Evolutionary conservation across 2,329 filamentous ascomycete species (phyloP), one percentile per base, ranked within the genome.

Genomic region (Neofusicoccum laricinum): DNA sequence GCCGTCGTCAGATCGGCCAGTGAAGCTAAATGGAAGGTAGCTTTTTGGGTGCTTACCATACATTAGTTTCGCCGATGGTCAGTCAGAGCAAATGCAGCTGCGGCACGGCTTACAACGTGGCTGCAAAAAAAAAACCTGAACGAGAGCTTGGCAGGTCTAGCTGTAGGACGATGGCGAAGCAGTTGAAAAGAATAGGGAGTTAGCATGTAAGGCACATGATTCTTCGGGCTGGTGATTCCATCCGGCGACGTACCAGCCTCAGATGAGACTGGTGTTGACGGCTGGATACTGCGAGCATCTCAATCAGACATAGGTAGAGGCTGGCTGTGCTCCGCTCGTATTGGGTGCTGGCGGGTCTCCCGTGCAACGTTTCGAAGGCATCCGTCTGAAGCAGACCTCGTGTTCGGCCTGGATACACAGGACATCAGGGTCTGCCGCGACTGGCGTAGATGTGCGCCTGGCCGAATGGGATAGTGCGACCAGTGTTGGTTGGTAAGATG

Each of bases 21-120:
- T 59, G 55, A 32, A n/a, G 40, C 2, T 11, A 12, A 46, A 12
- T 48, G 40, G 41, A 59, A 30, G 41, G 36, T n/a, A 32, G 30
- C 25, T 46, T n/a, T 48, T 46, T 21, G 41, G 12, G 40, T 59
- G 40, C 55, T 59, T 25, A 59, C 30, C 17, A 3, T 8, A 36
- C 41, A 19, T 43, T 46, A 34, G 25, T 45, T 17, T 14, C 25
- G 7, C 25, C 40, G 40, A n/a, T 36, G 41, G 25, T 17, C 21
- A 34, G 25, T 59, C 43, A 59, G 30, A 41, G n/a, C 3, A 36
- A 4, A 57, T 14, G n/a, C 55, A 41, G 55, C 40, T 25, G 38
- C 40, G 41, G 55, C 41, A 59, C 53, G n/a, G 53, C 55, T 59
- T 59, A 59, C 46, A 46, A 59, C 41, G 4, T 14, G 17, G 55